These are phyloP conservation scores for Phascolomyces articulosus DNA, from an alignment of 371 early-diverging fungal species.

Conservation along the genomic window DNA sequence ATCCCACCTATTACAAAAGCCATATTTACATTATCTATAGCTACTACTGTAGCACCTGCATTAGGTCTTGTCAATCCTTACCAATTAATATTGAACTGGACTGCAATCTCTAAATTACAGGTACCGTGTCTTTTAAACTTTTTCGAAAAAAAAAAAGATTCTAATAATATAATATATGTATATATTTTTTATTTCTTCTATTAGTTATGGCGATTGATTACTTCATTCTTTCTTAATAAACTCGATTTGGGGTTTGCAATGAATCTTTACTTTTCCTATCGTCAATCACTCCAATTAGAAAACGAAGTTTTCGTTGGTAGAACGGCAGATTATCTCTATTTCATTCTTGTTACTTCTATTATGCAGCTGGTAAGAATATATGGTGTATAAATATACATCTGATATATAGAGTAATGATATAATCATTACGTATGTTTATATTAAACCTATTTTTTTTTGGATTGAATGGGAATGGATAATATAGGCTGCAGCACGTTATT, in stretches of 20 bases:
- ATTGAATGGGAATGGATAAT: not conserved
- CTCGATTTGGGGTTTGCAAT: constrained; percentile 66
- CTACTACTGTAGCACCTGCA: constrained; percentile 47
- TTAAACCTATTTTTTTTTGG: not conserved
- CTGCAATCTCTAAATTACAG: constrained; percentile 29
- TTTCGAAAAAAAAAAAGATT: not conserved
- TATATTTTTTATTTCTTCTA: not conserved
- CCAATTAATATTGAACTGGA: constrained; percentile 48
- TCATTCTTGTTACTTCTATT: constrained; percentile 59
- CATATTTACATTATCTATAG: constrained; percentile 59
- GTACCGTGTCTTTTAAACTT: constrained; percentile 8
- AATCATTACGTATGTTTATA: not conserved
- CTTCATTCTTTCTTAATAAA: constrained; percentile 64
- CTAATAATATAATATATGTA: not conserved
- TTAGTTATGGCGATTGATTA: constrained; percentile 79
- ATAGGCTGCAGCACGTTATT: constrained; percentile 27
- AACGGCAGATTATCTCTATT: constrained; percentile 84
- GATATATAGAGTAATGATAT: not conserved
- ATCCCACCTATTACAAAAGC: constrained; percentile 70
- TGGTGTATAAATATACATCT: too few relatives aligned
- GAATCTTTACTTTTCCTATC: constrained; percentile 74
- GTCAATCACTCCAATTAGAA: constrained; percentile 76
- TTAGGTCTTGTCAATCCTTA: constrained; percentile 48
- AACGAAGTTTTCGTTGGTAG: constrained; percentile 66
- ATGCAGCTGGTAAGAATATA: constrained; percentile 31